Conservation (phyloP, 1,284 basidiomycete species). For the Cutaneotrichosporon daszewskae region DNA sequence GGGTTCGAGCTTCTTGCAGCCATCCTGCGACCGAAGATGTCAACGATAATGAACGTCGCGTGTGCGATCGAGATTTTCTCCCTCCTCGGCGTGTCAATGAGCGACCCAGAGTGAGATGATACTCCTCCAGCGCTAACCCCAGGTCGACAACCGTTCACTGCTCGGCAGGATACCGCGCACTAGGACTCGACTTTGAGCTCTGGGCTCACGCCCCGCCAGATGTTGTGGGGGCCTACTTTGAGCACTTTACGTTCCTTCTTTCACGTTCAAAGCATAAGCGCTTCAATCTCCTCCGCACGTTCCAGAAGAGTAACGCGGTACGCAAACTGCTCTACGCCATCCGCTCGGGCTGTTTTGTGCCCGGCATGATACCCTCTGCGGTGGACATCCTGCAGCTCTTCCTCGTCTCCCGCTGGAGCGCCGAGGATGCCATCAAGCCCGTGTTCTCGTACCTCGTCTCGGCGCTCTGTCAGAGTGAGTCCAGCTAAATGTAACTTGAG, state of each 20-base stretch:
- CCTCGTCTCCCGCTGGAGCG: conserved; percentile 38
- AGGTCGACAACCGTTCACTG: conserved; percentile 79
- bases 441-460: conserved; percentile 78
- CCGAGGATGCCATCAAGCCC: conserved; percentile 62
- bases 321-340: conserved; percentile 73
- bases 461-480: conserved; percentile 64
- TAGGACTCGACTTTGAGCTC: conserved; percentile 83
- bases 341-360: conserved; percentile 66
- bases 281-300: conserved; percentile 63
- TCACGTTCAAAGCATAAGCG: conserved; percentile 62
- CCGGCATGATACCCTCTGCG: conserved; percentile 55
- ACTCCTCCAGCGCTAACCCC: conserved; percentile 7
- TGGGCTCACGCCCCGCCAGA: conserved; percentile 68
- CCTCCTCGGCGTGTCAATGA: conserved; percentile 76
- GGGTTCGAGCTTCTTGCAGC: conserved; percentile 81
- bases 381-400: conserved; percentile 44
- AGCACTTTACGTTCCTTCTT: conserved; percentile 68
- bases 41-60: conserved; percentile 66
- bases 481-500: background rate
- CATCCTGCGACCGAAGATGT: conserved; percentile 64
- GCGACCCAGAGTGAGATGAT: conserved; percentile 63
- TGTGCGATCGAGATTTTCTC: conserved; percentile 72
- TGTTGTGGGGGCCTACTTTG: conserved; percentile 69
- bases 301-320: conserved; percentile 65
- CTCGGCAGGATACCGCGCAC: conserved; percentile 68